Percentiles rank a stretch among this genome's conserved stretches.
These are phyloP conservation scores for Papiliotrema terrestris DNA, from an alignment of 1,284 basidiomycete species.

Conservation along the genomic window DNA sequence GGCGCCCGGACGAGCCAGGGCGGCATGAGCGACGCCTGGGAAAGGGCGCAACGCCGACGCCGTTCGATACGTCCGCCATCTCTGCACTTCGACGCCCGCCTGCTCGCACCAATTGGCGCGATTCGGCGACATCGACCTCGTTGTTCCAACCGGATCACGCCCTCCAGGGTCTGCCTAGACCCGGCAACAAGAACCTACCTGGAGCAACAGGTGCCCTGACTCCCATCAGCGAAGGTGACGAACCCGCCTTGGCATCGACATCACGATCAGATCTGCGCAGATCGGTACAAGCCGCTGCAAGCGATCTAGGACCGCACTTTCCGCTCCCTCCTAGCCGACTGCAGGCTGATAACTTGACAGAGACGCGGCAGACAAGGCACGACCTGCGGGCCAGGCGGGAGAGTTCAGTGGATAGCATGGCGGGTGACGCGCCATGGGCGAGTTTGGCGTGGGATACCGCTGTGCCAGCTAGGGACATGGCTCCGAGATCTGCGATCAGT, in stretches of 20 bases:
- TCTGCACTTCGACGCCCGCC: not conserved
- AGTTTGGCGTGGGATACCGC: not conserved
- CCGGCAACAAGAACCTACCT: no score
- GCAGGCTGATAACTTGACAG: not conserved
- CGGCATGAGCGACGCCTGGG: not conserved
- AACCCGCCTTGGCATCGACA: not conserved
- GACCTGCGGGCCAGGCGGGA: not conserved
- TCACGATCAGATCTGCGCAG: not conserved
- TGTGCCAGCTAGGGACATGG: not conserved
- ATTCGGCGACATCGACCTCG: not conserved
- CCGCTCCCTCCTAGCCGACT: constrained; percentile 13
- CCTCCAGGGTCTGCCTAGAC: no score
- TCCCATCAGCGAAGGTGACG: not conserved
- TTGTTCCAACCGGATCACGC: no score
- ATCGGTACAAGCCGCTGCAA: constrained; percentile 9
- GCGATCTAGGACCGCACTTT: constrained; percentile 16
- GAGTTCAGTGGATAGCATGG: not conserved
- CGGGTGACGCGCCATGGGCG: not conserved
- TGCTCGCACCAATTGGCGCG: not conserved
- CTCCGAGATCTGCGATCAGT: not conserved
- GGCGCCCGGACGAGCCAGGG: no score
- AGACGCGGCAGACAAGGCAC: not conserved
- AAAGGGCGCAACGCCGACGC: not conserved
- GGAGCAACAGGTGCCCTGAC: not conserved
- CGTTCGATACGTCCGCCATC: not conserved